Evolutionary conservation across 148 eudicot genomes (phyloP).

Genomic region (Drosera capensis): DNA sequence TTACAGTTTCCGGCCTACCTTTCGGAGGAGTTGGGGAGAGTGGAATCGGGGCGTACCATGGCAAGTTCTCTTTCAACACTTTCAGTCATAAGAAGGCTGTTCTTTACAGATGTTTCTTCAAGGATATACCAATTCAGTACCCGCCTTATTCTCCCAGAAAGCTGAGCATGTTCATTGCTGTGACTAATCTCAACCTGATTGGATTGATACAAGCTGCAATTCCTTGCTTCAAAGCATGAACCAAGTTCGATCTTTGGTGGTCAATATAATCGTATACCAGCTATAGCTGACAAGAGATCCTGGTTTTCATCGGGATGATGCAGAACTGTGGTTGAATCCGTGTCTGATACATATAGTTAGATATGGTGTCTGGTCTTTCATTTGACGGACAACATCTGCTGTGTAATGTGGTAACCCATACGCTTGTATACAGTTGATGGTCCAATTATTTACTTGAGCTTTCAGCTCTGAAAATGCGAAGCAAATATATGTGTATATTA

Average conservation of each 20-base stretch:
- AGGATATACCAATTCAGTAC: conserved; percentile 37
- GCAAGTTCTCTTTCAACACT: conserved; percentile 53
- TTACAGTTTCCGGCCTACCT: conserved; percentile 33
- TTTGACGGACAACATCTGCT: no score
- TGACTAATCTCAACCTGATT: conserved; percentile 24
- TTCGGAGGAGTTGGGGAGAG: conserved; percentile 88
- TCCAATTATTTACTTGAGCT: no score
- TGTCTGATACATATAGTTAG: no score
- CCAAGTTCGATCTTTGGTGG: not conserved
- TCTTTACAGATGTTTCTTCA: conserved; percentile 30
- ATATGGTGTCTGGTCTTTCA: no score
- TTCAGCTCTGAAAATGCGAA: no score
- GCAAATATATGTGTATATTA: no score
- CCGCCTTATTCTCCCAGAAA: conserved; percentile 48
- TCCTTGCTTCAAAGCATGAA: conserved; percentile 7
- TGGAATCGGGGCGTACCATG: conserved; percentile 66
- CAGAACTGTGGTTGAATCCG: no score
- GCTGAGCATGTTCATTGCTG: conserved; percentile 27
- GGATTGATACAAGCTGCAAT: conserved; percentile 5
- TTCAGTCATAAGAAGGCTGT: conserved; percentile 68
- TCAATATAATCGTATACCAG: not conserved
- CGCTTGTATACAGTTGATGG: no score
- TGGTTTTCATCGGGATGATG: not conserved
- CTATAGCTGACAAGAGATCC: not conserved
- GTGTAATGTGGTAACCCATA: no score